Percentiles rank a stretch among this genome's conserved stretches.
phyloP scores from a whole-genome alignment of 306 rosid genomes.

The Cucumis hystrix region DNA sequence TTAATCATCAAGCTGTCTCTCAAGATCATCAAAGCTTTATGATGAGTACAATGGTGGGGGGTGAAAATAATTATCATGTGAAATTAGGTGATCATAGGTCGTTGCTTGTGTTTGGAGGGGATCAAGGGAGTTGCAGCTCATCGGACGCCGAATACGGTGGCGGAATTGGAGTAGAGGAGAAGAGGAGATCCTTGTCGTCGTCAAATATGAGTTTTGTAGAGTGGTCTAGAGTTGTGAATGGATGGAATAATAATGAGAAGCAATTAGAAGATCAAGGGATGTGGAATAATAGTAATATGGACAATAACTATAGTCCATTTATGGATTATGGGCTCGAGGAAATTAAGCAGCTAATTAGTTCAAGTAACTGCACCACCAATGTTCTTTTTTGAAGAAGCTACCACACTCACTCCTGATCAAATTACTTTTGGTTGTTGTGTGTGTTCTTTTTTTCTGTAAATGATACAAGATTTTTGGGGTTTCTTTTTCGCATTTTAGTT shows the following conservation, averaged over 20 bases:
- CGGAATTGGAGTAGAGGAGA: constrained; percentile 22
- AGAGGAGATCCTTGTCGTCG: constrained; percentile 2
- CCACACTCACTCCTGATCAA: background rate
- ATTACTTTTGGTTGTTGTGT: background rate
- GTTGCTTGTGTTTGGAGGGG: constrained; percentile 31
- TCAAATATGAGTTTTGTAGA: constrained; percentile 11
- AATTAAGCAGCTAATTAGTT: constrained; percentile 48
- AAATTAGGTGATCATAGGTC: constrained; percentile 4
- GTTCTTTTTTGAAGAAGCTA: constrained; percentile 33
- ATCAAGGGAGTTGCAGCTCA: constrained; percentile 46
- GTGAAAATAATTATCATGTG: constrained; percentile 6
- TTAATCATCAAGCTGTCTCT: constrained; percentile 7
- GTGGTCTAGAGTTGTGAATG: constrained; percentile 1
- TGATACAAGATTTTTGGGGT: background rate
- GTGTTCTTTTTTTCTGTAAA: background rate
- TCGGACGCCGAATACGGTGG: constrained; percentile 11
- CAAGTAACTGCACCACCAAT: constrained; percentile 28
- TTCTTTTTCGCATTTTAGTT: background rate
- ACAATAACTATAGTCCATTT: constrained; percentile 19
- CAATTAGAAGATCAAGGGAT: constrained; percentile 5
- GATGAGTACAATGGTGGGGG: background rate
- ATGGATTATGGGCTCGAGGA: constrained; percentile 55
- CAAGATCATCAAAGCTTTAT: constrained; percentile 31
- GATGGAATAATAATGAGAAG: constrained; percentile 12
- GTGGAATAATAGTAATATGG: constrained; percentile 18